phyloP scores from a whole-genome alignment of 176 grass and related monocot genomes.

The Rhynchospora tenuis region DNA sequence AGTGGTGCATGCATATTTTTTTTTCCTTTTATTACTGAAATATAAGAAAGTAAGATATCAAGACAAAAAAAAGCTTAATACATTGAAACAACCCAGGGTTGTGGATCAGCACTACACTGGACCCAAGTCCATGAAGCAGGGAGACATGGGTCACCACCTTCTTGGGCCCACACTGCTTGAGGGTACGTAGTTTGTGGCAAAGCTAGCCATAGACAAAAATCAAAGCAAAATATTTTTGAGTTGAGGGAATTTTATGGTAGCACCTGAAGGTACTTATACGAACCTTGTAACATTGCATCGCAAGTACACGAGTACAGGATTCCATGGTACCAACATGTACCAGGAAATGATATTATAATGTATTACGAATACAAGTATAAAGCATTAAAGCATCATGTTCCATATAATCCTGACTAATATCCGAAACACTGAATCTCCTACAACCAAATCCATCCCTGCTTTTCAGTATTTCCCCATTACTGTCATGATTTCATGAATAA shows the following conservation, averaged over 20 bases:
- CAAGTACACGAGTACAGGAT: not conserved
- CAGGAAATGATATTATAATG: not conserved
- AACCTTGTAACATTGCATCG: not conserved
- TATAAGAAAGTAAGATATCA: not conserved
- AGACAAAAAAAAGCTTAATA: slow-evolving; percentile 27
- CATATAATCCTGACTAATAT: not conserved
- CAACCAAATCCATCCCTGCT: not conserved
- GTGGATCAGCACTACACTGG: slow-evolving; percentile 70
- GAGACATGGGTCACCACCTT: slow-evolving; percentile 91
- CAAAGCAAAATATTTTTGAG: not conserved
- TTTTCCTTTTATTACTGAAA: no score
- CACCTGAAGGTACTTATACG: not conserved
- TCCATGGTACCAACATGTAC: not conserved
- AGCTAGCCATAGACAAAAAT: slow-evolving; percentile 48
- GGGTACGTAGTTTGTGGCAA: slow-evolving; percentile 58
- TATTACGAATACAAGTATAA: not conserved
- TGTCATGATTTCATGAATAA: not conserved
- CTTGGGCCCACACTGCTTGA: slow-evolving; percentile 57
- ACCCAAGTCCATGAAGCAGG: slow-evolving; percentile 92
- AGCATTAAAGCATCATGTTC: not conserved
- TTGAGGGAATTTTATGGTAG: not conserved
- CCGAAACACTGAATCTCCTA: not conserved
- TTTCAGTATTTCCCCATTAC: not conserved
- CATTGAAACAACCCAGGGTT: slow-evolving; percentile 69
- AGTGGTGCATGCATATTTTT: no score